phyloP scores from a whole-genome alignment of 257 asterid species.

The Fraxinus pennsylvanica region DNA sequence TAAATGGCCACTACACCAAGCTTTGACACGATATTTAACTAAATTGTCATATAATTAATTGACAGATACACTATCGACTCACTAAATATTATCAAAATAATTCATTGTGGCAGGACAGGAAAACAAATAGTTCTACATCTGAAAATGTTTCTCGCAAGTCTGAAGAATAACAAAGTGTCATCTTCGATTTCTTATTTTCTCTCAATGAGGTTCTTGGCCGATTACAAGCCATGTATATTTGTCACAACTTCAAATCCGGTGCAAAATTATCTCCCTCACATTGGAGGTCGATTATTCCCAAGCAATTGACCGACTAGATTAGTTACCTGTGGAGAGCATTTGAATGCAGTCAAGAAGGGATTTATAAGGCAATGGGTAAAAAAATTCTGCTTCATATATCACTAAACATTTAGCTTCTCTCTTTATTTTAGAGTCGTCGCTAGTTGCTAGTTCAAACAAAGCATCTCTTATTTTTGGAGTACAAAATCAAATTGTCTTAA shows the following conservation, averaged over 20 bases:
- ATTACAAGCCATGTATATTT: constrained; percentile 28
- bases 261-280: constrained; percentile 43
- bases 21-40: no score
- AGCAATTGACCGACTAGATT: constrained; percentile 91
- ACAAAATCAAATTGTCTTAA: no score
- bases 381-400: no score
- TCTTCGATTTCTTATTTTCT: constrained; percentile 29
- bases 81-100: neutral
- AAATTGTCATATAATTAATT: no score
- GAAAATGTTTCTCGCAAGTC: constrained; percentile 16
- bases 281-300: constrained; percentile 64
- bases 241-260: constrained; percentile 19
- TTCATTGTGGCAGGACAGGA: neutral
- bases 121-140: constrained; percentile 26
- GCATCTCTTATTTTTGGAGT: no score
- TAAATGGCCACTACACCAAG: no score
- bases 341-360: constrained; percentile 17
- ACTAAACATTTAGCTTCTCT: no score
- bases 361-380: neutral
- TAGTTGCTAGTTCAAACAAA: no score
- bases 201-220: constrained; percentile 19
- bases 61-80: neutral
- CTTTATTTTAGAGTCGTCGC: no score
- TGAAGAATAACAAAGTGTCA: constrained; percentile 24
- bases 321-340: constrained; percentile 67